Conservation (phyloP, 2,329 filamentous ascomycete species). For the Cyclaneusma minus region DNA sequence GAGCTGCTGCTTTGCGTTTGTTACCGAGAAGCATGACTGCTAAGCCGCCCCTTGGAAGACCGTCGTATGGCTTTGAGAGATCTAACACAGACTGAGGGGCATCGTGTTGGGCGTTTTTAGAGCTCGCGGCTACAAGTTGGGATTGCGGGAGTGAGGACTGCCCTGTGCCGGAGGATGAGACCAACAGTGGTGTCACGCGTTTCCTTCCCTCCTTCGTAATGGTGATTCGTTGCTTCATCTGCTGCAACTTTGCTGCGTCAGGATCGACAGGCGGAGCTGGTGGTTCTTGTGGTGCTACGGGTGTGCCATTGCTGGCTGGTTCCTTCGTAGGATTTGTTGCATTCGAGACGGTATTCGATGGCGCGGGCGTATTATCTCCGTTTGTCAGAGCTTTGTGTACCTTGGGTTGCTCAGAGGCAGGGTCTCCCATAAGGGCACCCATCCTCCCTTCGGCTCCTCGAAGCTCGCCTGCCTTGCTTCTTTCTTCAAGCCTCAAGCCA, state of each 20-base stretch:
- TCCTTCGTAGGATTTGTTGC: slow-evolving; percentile 1
- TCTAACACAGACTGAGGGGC: slow-evolving; percentile 73
- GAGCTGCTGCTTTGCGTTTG: slow-evolving; percentile 64
- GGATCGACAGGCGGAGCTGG: slow-evolving; percentile 25
- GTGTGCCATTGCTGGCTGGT: slow-evolving; percentile 11
- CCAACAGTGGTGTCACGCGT: slow-evolving; percentile 77
- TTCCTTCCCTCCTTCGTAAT: slow-evolving; percentile 97
- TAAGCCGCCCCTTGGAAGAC: slow-evolving; percentile 78
- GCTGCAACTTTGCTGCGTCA: slow-evolving; percentile 43
- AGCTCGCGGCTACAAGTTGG: slow-evolving; percentile 65
- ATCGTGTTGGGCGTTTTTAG: slow-evolving; percentile 50
- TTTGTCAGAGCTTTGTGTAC: slow-evolving; percentile 8
- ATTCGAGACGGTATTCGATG: slow-evolving; percentile 1
- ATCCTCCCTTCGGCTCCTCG: slow-evolving; percentile 86
- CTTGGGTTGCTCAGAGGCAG: slow-evolving; percentile 20
- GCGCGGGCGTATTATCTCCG: slow-evolving; percentile 11
- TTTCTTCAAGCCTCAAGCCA: slow-evolving; percentile 72
- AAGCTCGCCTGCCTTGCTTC: slow-evolving; percentile 80
- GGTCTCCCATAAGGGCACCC: slow-evolving; percentile 95
- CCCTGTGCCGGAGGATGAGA: slow-evolving; percentile 76
- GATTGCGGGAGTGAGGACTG: slow-evolving; percentile 82
- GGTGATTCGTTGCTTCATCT: slow-evolving; percentile 79
- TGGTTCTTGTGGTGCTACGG: slow-evolving; percentile 22
- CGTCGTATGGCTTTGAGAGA: slow-evolving; percentile 85
- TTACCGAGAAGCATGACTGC: slow-evolving; percentile 79